These are phyloP conservation scores for Phoma sp. DNA, from an alignment of 2,329 filamentous ascomycete genomes.

Conservation along the genomic window DNA sequence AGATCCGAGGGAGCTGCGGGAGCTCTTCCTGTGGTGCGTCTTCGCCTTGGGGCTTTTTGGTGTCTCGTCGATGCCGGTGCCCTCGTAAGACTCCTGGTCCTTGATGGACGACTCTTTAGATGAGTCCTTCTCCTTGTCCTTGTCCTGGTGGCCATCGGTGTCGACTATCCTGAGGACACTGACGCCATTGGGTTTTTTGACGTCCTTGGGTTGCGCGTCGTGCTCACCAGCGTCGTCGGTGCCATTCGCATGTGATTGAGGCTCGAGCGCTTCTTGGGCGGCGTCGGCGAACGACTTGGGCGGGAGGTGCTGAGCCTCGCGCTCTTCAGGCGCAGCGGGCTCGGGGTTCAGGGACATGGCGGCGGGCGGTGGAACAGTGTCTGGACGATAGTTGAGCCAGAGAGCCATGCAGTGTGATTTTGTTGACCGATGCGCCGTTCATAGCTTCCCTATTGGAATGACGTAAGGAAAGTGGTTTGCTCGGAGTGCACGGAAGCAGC, in stretches of 20 bases:
- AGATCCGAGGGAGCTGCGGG: conserved; percentile 40
- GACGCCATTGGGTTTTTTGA: conserved; percentile 17
- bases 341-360: conserved; percentile 52
- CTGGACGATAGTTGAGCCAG: conserved; percentile 16
- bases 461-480: conserved; percentile 18
- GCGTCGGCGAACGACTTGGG: conserved; percentile 55
- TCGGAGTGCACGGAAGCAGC: conserved; percentile 16
- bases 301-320: conserved; percentile 46
- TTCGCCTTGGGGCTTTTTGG: conserved; percentile 41
- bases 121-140: not conserved
- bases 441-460: conserved; percentile 25
- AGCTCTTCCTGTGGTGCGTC: conserved; percentile 37
- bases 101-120: conserved; percentile 13
- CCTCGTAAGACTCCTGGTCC: conserved; percentile 37
- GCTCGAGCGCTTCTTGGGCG: conserved; percentile 41
- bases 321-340: conserved; percentile 49
- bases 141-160: conserved; percentile 13
- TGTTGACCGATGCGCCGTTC: conserved; percentile 30
- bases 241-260: conserved; percentile 31
- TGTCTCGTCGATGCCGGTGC: conserved; percentile 39
- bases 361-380: conserved; percentile 12
- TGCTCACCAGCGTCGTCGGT: conserved; percentile 21
- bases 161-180: conserved; percentile 12
- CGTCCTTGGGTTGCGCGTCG: conserved; percentile 8
- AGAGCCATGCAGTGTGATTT: conserved; percentile 21